Base-by-base conservation (phyloP, 805 yeast species). In the Peterozyma toletana region DNA sequence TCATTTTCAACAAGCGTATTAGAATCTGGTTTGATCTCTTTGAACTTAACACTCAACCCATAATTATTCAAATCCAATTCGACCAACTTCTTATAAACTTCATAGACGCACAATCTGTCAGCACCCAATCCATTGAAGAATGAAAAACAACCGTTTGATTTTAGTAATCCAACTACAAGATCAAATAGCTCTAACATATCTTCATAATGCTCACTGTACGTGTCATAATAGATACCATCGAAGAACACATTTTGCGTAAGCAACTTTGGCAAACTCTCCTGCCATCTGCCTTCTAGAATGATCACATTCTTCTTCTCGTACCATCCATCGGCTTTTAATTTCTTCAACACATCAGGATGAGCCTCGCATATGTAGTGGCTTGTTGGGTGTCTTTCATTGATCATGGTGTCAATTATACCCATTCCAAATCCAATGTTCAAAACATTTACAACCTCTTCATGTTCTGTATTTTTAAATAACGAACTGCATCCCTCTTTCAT, bases 341-440 rank as follows among this genome's bases (percentile, higher is more conserved):
- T 81, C 1, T 61, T 59, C 31, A 91, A 63, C 10, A 90, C 98
- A 52, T 86, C 95, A 2, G 97, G 96, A 57, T 90, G 98, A 0
- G 97, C 96, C 60, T 90, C 98, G 47, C 87, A 81, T 36, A 90
- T 91, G 60, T 87, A 90, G 59, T 90, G 98, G 48, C 71, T 75
- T 3, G 77, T 67, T 17, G 90, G 91, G 11, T 58, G 59, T 31
- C 50, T 54, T 2, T 62, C 62, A 56, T 84, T 84, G 47, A 90
- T 85, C 73, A 82, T 78, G 1, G 77, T 66, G 59, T 90, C 98
- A 43, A 90, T 89, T 43, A 90, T 91, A 2, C 98, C 98, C 96
- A 90, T 87, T 2, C 98, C 98, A 59, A 91, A 90, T 0, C 98
- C 98, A 35, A 90, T 86, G 55, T 90, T 90, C 33, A 91, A 66